Evolutionary conservation across 352 stramenopile species (phyloP).

Genomic region (Globisporangium yorkense): DNA sequence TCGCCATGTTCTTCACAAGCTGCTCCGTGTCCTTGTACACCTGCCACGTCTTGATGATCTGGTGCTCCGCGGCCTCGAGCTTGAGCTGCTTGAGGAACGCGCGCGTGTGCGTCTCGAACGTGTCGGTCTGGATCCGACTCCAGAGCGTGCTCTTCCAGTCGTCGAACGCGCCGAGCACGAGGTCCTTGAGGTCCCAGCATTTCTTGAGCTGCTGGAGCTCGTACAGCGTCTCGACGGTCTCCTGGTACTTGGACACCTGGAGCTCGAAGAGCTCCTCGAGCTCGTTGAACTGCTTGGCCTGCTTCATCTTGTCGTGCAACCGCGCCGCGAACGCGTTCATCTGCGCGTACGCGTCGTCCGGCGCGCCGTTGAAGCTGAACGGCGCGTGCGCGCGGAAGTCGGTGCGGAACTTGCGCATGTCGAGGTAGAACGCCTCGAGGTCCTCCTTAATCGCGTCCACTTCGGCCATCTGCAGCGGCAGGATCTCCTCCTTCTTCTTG

Average conservation of each 20-base stretch:
- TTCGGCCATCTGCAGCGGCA: slow-evolving; percentile 95
- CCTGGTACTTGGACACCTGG: slow-evolving; percentile 84
- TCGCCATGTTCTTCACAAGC: slow-evolving; percentile 85
- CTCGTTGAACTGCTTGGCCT: slow-evolving; percentile 83
- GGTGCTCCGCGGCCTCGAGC: slow-evolving; percentile 71
- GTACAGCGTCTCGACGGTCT: slow-evolving; percentile 86
- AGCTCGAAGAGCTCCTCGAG: slow-evolving; percentile 85
- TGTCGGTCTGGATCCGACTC: slow-evolving; percentile 78
- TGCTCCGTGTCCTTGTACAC: slow-evolving; percentile 86
- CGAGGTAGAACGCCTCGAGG: slow-evolving; percentile 91
- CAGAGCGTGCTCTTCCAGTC: slow-evolving; percentile 85
- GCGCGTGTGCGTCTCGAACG: slow-evolving; percentile 66
- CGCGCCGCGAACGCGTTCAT: slow-evolving; percentile 72
- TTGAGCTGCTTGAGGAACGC: slow-evolving; percentile 87
- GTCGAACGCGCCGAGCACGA: slow-evolving; percentile 77
- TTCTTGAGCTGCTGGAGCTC: slow-evolving; percentile 86
- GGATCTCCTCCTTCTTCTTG: slow-evolving; percentile 98
- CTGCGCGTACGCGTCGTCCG: slow-evolving; percentile 80
- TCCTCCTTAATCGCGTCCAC: slow-evolving; percentile 93
- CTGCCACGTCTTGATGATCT: slow-evolving; percentile 85
- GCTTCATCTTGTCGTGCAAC: slow-evolving; percentile 74
- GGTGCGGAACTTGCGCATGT: slow-evolving; percentile 93
- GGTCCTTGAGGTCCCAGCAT: slow-evolving; percentile 81
- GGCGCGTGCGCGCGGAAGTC: slow-evolving; percentile 93
- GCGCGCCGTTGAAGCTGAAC: slow-evolving; percentile 88